Evolutionary conservation across 306 rosid genomes (phyloP), one percentile per base, ranked within the genome.

Genomic region (Nissolia schottii): DNA sequence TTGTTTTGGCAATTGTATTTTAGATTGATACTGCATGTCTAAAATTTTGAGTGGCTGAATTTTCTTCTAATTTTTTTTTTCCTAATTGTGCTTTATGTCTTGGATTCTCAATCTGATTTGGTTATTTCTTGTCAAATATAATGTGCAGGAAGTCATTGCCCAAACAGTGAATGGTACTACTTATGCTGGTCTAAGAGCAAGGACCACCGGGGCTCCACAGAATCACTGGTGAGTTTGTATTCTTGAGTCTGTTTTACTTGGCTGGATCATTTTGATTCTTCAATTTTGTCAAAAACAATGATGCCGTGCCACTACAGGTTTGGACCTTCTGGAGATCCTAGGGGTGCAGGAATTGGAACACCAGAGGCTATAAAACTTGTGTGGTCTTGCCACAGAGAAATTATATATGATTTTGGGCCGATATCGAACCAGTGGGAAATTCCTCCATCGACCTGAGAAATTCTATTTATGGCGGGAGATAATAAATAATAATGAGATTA

Each of bases 291-390:
- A 10, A 65, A 68, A 85, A 67, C 27, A n/a, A 85, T 57, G 58
- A 50, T 76, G 64, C 9, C 43, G 45, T 76, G 64, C 9, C 43
- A 34, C 63, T 76, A 64, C 83, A 94, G 99, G 99, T 91, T 94
- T 81, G 97, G 99, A 71, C 99, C 97, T 1, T 87, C 96, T 5
- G 99, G 99, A n/a, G 99, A 94, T 54, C 90, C 97, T 0, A 84
- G 96, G 67, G 99, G 97, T 13, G 99, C 99, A 4, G 97, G 99
- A 70, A 94, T 94, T n/a, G 99, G 97, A 60, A 89, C 99, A 56
- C 97, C 99, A 0, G 99, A 91, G 75, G 97, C 99, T 10, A 94
- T 94, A 82, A 94, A 89, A 86, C 97, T 91, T 7, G 97, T 94
- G 12, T 94, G 99, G 97, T 94, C 99, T 50, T 87, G 96, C 80